Evolutionary conservation across 2,329 filamentous ascomycete genomes (phyloP).

Genomic region (Sporothrix dimorphospora): DNA sequence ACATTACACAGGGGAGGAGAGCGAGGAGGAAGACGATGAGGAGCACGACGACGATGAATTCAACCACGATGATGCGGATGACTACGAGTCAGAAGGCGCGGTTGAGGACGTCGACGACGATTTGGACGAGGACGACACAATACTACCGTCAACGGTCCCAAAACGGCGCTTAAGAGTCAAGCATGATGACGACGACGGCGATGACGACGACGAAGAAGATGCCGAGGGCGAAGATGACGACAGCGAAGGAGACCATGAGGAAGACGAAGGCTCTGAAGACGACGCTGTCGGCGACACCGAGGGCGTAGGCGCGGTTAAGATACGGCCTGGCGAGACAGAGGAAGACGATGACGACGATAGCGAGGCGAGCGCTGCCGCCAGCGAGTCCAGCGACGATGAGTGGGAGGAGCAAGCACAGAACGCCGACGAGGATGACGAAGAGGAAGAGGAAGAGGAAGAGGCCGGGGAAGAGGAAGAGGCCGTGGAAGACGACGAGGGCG

Average conservation of each 20-base stretch:
- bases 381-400: conserved; percentile 54
- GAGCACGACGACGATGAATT: conserved; percentile 42
- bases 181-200: conserved; percentile 38
- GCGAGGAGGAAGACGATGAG: conserved; percentile 39
- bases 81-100: conserved; percentile 37
- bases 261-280: conserved; percentile 38
- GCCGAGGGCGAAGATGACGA: conserved; percentile 37
- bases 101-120: conserved; percentile 40
- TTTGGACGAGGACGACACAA: conserved; percentile 36
- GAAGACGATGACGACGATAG: conserved; percentile 50
- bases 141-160: conserved; percentile 30
- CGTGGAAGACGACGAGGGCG: conserved; percentile 63
- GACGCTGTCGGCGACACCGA: conserved; percentile 55
- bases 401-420: conserved; percentile 62
- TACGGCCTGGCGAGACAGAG: conserved; percentile 56
- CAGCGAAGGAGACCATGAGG: conserved; percentile 39
- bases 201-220: conserved; percentile 42
- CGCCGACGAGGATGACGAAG: conserved; percentile 49
- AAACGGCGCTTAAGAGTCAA: conserved; percentile 34
- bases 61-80: conserved; percentile 39
- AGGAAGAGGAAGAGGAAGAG: conserved; percentile 72
- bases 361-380: conserved; percentile 48
- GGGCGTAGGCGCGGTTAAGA: conserved; percentile 61
- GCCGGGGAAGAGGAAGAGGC: conserved; percentile 65
- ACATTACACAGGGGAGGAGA: conserved; percentile 44